Conservation (phyloP, 1,284 basidiomycete species). For the Wolfiporia cocos region DNA sequence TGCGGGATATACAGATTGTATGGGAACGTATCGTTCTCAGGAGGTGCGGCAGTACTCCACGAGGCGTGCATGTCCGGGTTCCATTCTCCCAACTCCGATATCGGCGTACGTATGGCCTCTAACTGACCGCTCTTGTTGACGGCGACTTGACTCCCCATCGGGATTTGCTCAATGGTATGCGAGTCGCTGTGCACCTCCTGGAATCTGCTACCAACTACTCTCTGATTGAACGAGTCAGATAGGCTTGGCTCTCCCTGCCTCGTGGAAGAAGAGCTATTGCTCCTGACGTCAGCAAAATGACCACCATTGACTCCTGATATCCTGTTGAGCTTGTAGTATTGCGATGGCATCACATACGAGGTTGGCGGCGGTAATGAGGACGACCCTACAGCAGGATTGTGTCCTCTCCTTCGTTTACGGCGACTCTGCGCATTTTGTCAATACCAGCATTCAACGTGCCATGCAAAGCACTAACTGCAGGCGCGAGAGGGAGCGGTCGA, state of each 20-base stretch:
- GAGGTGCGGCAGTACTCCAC: conserved; percentile 29
- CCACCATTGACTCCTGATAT: conserved; percentile 59
- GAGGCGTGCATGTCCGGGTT: conserved; percentile 48
- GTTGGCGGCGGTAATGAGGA: conserved; percentile 69
- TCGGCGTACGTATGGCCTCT: conserved; percentile 22
- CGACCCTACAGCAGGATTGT: conserved; percentile 53
- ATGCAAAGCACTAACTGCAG: too few species aligned
- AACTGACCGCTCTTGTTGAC: conserved; percentile 48
- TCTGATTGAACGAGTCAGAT: conserved; percentile 52
- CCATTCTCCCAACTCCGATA: conserved; percentile 38
- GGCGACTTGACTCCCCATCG: conserved; percentile 55
- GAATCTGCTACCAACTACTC: conserved; percentile 62
- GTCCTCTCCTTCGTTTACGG: conserved; percentile 36
- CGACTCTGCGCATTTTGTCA: conserved; percentile 14
- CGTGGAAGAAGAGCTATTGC: conserved; percentile 21
- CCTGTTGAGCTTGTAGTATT: conserved; percentile 65
- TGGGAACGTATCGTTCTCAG: conserved; percentile 19
- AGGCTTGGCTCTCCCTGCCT: conserved; percentile 38
- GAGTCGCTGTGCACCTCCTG: conserved; percentile 66
- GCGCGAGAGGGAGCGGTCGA: conserved; percentile 51
- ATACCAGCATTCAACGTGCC: too few species aligned
- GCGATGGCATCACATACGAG: conserved; percentile 72
- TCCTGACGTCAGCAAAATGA: conserved; percentile 37
- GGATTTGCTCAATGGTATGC: conserved; percentile 44
- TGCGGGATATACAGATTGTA: conserved; percentile 19